These are phyloP conservation scores for Euphorbia pulcherrima DNA, from an alignment of 345 rosid species.

Conservation along the genomic window DNA sequence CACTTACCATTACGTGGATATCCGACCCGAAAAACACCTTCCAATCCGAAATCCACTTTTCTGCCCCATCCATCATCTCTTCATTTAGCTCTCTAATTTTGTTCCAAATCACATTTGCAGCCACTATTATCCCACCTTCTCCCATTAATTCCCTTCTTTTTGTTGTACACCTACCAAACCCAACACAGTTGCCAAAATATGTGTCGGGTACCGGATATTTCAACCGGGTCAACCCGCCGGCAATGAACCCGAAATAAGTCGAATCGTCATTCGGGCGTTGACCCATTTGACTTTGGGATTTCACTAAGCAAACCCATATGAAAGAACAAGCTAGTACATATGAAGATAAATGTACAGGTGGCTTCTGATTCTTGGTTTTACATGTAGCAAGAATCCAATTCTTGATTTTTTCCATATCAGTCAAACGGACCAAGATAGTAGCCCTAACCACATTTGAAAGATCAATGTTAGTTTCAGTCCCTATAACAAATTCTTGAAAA, in stretches of 20 bases:
- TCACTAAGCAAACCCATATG: constrained; percentile 35
- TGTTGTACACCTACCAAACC: constrained; percentile 28
- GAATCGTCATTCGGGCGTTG: neutral
- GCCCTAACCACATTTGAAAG: constrained; percentile 18
- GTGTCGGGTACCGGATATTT: constrained; percentile 21
- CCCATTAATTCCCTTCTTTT: constrained; percentile 21
- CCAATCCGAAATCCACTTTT: constrained; percentile 33
- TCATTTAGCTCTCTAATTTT: constrained; percentile 30
- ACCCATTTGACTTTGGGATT: constrained; percentile 7
- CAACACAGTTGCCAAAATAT: constrained; percentile 42
- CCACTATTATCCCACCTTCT: constrained; percentile 29
- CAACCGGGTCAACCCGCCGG: constrained; percentile 35
- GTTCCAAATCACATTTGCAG: constrained; percentile 36
- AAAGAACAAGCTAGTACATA: constrained; percentile 33
- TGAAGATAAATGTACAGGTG: constrained; percentile 29
- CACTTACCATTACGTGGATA: constrained; percentile 17
- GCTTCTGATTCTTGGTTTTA: constrained; percentile 2
- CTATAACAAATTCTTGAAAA: neutral
- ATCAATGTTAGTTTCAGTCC: neutral
- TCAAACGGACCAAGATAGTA: constrained; percentile 18
- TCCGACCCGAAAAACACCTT: constrained; percentile 24
- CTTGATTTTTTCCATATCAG: constrained; percentile 26
- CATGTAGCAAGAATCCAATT: constrained; percentile 22
- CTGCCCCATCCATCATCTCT: constrained; percentile 26
- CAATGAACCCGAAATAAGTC: constrained; percentile 32